Percentiles rank a stretch among this genome's conserved stretches.
Conservation (phyloP, 768 basidiomycete genomes). For the Lenzites betulinus region DNA sequence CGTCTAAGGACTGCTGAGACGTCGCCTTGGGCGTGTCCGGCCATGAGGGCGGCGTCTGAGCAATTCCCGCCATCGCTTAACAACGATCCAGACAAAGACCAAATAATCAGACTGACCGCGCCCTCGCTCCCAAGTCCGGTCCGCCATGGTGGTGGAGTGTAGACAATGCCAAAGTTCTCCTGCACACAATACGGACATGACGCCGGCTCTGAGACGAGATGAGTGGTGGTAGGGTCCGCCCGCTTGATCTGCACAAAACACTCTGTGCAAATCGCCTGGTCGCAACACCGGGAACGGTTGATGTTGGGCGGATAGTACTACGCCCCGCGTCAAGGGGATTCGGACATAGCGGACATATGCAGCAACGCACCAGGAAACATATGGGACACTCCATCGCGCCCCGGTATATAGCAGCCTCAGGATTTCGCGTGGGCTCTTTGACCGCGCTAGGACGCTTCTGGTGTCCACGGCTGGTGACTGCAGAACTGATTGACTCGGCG, state of each 20-base stretch:
- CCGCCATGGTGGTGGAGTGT: slow-evolving; percentile 80
- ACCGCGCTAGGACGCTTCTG: slow-evolving; percentile 55
- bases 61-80: neutral
- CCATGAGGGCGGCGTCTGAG: slow-evolving; percentile 46
- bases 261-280: slow-evolving; percentile 98
- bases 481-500: slow-evolving; percentile 41
- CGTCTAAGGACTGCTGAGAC: slow-evolving; percentile 15
- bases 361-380: slow-evolving; percentile 83
- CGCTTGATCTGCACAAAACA: slow-evolving; percentile 99
- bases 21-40: slow-evolving; percentile 53
- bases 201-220: slow-evolving; percentile 94
- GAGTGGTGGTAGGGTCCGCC: slow-evolving; percentile 90
- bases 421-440: slow-evolving; percentile 65
- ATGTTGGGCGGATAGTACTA: slow-evolving; percentile 98
- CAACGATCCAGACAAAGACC: too few species aligned
- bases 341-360: slow-evolving; percentile 24
- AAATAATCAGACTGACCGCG: slow-evolving; percentile 47
- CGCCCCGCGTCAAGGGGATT: slow-evolving; percentile 9
- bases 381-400: slow-evolving; percentile 95
- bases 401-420: slow-evolving; percentile 81
- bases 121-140: slow-evolving; percentile 77
- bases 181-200: slow-evolving; percentile 98
- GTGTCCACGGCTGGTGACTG: slow-evolving; percentile 41
- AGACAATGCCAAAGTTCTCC: slow-evolving; percentile 94
- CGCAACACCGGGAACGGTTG: slow-evolving; percentile 96